Conservation (phyloP, 805 yeast genomes). For the Zygosaccharomyces pseudorouxii region DNA sequence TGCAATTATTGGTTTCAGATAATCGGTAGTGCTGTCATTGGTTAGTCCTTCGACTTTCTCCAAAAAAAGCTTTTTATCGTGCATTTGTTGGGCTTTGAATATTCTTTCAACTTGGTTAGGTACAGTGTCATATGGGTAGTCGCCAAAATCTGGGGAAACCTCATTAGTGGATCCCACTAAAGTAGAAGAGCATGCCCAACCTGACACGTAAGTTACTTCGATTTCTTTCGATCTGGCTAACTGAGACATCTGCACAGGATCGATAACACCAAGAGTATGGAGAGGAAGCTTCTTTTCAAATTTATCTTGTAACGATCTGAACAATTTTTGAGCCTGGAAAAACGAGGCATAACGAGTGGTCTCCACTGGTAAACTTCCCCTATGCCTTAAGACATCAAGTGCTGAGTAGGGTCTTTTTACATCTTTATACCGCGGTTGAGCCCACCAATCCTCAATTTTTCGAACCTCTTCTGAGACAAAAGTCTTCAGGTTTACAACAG, state of each 20-base stretch:
- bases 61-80: slow-evolving; percentile 47
- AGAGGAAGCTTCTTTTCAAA: slow-evolving; percentile 43
- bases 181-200: slow-evolving; percentile 58
- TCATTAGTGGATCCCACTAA: slow-evolving; percentile 55
- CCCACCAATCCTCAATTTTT: slow-evolving; percentile 48
- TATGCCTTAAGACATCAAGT: slow-evolving; percentile 46
- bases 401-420: slow-evolving; percentile 51
- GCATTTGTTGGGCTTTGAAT: slow-evolving; percentile 54
- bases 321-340: slow-evolving; percentile 49
- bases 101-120: slow-evolving; percentile 62
- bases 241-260: slow-evolving; percentile 60
- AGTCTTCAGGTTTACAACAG: slow-evolving; percentile 27
- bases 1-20: slow-evolving; percentile 57
- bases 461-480: slow-evolving; percentile 34
- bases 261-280: slow-evolving; percentile 56
- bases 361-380: slow-evolving; percentile 43
- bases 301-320: slow-evolving; percentile 40
- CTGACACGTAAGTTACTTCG: slow-evolving; percentile 52
- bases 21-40: slow-evolving; percentile 38
- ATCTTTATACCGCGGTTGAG: slow-evolving; percentile 42
- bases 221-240: slow-evolving; percentile 44
- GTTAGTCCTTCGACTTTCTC: slow-evolving; percentile 28
- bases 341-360: slow-evolving; percentile 43
- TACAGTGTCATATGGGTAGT: slow-evolving; percentile 64
- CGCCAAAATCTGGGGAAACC: slow-evolving; percentile 63